Conservation (phyloP, 2,329 filamentous ascomycete species). For the Verticillium isaacii region DNA sequence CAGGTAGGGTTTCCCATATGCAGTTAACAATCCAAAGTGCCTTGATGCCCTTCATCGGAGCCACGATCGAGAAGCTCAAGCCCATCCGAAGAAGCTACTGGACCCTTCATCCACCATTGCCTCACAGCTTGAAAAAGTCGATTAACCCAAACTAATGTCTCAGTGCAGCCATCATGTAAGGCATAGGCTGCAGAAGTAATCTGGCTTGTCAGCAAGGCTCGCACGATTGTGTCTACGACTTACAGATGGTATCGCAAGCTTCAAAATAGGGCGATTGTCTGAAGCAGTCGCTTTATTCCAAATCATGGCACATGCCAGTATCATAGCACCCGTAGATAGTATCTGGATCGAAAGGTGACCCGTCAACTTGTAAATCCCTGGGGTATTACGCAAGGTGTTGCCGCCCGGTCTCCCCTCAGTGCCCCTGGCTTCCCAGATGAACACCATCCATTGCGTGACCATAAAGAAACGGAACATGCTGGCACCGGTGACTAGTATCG, state of each 20-base stretch:
- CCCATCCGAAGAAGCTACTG: neutral
- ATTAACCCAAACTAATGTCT: neutral
- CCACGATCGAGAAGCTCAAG: neutral
- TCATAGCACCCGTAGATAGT: neutral
- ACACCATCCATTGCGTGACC: neutral
- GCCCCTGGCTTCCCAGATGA: neutral
- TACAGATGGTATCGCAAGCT: neutral
- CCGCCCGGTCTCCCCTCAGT: neutral
- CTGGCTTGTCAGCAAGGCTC: neutral
- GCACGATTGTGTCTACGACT: neutral
- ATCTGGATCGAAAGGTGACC: neutral
- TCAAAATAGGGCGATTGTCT: neutral
- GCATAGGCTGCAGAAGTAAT: neutral
- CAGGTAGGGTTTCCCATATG: neutral
- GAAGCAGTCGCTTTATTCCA: neutral
- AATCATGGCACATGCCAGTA: neutral
- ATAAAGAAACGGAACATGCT: neutral
- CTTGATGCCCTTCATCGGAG: neutral
- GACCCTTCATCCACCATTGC: neutral
- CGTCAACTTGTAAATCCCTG: neutral
- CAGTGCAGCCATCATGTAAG: neutral
- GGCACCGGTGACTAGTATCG: neutral
- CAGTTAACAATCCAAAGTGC: neutral
- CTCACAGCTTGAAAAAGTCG: neutral
- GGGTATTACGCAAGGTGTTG: neutral